Evolutionary conservation across 2,329 filamentous ascomycete genomes (phyloP), one percentile per base, ranked within the genome.

Genomic region (Cladosporium cucumerinum): DNA sequence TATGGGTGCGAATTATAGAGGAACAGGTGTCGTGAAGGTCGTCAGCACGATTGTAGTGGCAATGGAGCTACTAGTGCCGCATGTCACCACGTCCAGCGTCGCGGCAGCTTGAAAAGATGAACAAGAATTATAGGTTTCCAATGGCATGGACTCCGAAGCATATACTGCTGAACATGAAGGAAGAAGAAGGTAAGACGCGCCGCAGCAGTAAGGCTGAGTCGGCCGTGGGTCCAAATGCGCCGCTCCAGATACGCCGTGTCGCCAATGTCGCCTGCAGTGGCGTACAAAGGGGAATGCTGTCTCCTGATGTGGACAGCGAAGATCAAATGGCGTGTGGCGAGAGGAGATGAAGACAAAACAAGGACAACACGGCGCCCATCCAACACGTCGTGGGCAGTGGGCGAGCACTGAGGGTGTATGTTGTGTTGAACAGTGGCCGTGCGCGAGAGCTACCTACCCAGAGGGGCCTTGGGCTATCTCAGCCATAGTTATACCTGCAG

Each of bases 361-460:
- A 23, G 28, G 49, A 32, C 51, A 30, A 54, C 51, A n/a, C 51
- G 18, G 30, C 25, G 30, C 8, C 39, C 46, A 32, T 34, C 49
- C 49, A 55, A 55, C 49, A 62, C 58, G 58, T 36, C 43, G 58
- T n/a, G 30, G 5, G 57, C 43, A 25, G 46, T 46, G 39, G 39
- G 39, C 39, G 39, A 46, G 18, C 7, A 30, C n/a, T n/a, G 30
- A 5, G 14, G 30, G 28, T 32, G 26, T 32, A 36, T 43, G 49
- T 25, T 54, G 36, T 55, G 36, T 48, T 46, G 34, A 62, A 54
- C 48, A 32, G n/a, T 36, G 48, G 21, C 48, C 60, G 60, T 62
- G 60, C 60, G 34, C 48, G 23, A 54, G 51, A 54, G 26, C 26
- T 30, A 54, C 23, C 26, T 30, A 32, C 23, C 12, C 25, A 32